phyloP scores from a whole-genome alignment of 1,139 yeast species.

The Wickerhamomyces sp. region DNA sequence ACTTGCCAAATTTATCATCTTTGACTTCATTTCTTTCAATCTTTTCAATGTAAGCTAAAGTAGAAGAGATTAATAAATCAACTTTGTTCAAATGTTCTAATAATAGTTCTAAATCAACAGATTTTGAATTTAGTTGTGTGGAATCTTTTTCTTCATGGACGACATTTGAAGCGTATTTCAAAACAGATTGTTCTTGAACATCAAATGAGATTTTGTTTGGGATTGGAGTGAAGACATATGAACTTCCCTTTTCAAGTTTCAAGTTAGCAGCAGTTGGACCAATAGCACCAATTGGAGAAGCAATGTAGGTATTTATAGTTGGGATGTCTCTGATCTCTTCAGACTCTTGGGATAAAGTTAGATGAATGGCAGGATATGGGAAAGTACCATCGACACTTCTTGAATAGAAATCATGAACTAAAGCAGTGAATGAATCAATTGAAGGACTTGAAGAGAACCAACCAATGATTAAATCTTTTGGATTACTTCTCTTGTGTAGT shows the following conservation, averaged over 20 bases:
- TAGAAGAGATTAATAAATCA: slow-evolving; percentile 49
- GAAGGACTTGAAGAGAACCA: slow-evolving; percentile 76
- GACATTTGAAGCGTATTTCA: slow-evolving; percentile 36
- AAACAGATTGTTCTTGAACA: slow-evolving; percentile 56
- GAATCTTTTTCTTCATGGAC: slow-evolving; percentile 24
- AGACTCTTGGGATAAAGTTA: slow-evolving; percentile 51
- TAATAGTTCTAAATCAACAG: slow-evolving; percentile 44
- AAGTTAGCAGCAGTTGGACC: slow-evolving; percentile 33
- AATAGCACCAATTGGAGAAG: slow-evolving; percentile 66
- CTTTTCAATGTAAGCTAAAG: slow-evolving; percentile 44
- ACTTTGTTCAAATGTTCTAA: slow-evolving; percentile 53
- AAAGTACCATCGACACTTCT: slow-evolving; percentile 61
- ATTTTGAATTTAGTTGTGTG: slow-evolving; percentile 25
- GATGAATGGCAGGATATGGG: slow-evolving; percentile 76
- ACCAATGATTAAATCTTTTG: slow-evolving; percentile 76
- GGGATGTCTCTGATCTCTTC: slow-evolving; percentile 42
- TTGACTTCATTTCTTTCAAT: slow-evolving; percentile 40
- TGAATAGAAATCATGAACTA: slow-evolving; percentile 79
- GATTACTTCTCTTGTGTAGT: slow-evolving; percentile 73
- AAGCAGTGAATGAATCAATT: slow-evolving; percentile 72
- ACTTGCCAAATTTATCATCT: slow-evolving; percentile 58
- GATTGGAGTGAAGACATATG: slow-evolving; percentile 76
- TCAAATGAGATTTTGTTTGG: slow-evolving; percentile 61
- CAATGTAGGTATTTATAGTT: slow-evolving; percentile 62
- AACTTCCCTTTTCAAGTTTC: slow-evolving; percentile 46